Evolutionary conservation across 805 yeast species (phyloP), one percentile per base, ranked within the genome.

Genomic region (Teunomyces atbi): DNA sequence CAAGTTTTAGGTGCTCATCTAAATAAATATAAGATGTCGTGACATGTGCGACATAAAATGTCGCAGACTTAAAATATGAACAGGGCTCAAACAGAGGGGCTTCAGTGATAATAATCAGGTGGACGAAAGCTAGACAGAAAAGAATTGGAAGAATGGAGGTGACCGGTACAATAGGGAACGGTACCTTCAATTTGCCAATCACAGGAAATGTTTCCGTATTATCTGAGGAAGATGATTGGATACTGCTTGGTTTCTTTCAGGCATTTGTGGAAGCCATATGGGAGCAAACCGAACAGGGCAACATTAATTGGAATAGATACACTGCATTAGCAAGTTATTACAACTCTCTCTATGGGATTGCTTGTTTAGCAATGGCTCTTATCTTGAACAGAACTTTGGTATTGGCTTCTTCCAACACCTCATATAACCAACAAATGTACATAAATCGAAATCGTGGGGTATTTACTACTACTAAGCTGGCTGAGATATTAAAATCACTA

Each of bases 291-390:
- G 51, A 48, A 13, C 21, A 30, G 11, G 33, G 42, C 41, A 36
- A 44, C 4, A 13, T 45, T n/a, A 34, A 49, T 13, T 45, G 55
- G 55, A 47, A 45, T 36, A 52, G 65, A 20, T 50, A 58, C 32
- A 53, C 56, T 16, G 43, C 55, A 19, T 51, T 49, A 16, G 53
- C 75, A 42, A 46, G 55, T 2, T 72, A 69, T 50, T 61, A 68
- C 45, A 68, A 65, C 42, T 68, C 74, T 10, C 42, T 59, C 5
- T 72, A 72, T 46, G 77, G 75, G 0, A 42, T 70, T 15, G 38
- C 66, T 21, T 69, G 75, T 45, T 55, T 72, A 41, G 42, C 65
- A 5, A 67, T 71, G 69, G 70, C 74, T 1, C 56, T 71, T 8
- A 44, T 71, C 2, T 55, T 71, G 48, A 71, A 71, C 49, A 48